phyloP scores from a whole-genome alignment of 2,329 filamentous ascomycete genomes.

The Colletotrichum sp. region DNA sequence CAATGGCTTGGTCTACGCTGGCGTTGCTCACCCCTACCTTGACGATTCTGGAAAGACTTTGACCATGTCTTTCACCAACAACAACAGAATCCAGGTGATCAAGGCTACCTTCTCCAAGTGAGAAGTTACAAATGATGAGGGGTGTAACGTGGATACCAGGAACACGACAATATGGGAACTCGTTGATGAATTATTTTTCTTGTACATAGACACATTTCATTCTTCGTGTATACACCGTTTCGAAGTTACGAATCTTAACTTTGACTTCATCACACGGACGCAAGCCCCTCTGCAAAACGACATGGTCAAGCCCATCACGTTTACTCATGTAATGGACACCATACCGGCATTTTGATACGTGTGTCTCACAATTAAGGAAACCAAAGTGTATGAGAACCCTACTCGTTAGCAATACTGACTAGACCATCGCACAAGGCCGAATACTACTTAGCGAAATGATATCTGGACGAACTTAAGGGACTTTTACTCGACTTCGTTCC shows the following conservation, averaged over 20 bases:
- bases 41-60: conserved; percentile 38
- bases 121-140: neutral
- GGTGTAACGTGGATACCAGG: neutral
- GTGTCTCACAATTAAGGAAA: no score
- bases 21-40: conserved; percentile 41
- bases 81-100: conserved; percentile 42
- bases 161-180: neutral
- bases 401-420: no score
- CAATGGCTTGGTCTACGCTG: conserved; percentile 39
- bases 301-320: no score
- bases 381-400: no score
- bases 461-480: no score
- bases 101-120: conserved; percentile 30
- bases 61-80: conserved; percentile 44
- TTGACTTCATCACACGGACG: no score
- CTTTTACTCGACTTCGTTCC: no score
- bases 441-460: no score
- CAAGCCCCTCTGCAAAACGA: no score
- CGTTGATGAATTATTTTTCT: neutral
- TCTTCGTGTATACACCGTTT: neutral
- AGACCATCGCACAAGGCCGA: no score
- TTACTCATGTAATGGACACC: no score
- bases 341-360: no score
- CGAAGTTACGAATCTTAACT: neutral
- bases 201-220: neutral